phyloP scores from a whole-genome alignment of 139 green algal genomes.

The Haematococcus sp. region DNA sequence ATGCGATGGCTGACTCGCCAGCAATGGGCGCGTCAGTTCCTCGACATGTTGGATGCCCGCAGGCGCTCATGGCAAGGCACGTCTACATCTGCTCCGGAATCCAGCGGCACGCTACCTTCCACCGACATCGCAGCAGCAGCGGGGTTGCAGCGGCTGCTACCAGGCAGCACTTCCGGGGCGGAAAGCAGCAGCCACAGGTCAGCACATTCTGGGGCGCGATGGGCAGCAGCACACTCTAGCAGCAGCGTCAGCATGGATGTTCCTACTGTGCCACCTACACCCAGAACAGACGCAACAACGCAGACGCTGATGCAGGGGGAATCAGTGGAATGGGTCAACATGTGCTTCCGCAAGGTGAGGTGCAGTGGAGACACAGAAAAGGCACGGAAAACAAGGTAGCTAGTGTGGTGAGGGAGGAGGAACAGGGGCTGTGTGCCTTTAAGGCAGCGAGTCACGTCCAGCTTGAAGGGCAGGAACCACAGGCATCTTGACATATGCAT shows the following conservation, averaged over 20 bases:
- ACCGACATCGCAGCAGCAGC: too few species aligned
- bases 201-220: too few species aligned
- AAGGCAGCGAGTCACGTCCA: background rate
- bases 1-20: constrained; percentile 20
- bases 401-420: background rate
- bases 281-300: background rate
- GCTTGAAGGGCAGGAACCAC: background rate
- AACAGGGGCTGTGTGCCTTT: too few species aligned
- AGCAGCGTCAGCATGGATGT: background rate
- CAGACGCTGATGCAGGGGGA: constrained; percentile 48
- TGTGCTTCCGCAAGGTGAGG: constrained; percentile 87
- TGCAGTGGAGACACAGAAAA: too few species aligned
- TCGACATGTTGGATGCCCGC: constrained; percentile 14
- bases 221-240: background rate
- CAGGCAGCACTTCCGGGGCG: background rate
- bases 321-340: constrained; percentile 96
- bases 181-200: too few species aligned
- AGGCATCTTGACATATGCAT: background rate
- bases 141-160: background rate
- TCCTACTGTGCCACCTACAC: background rate
- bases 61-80: background rate
- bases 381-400: background rate
- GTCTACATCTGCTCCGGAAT: too few species aligned
- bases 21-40: constrained; percentile 14
- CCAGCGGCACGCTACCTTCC: too few species aligned